Base-by-base conservation (phyloP, 495 filamentous ascomycete genomes). In the Neurospora sp. region DNA sequence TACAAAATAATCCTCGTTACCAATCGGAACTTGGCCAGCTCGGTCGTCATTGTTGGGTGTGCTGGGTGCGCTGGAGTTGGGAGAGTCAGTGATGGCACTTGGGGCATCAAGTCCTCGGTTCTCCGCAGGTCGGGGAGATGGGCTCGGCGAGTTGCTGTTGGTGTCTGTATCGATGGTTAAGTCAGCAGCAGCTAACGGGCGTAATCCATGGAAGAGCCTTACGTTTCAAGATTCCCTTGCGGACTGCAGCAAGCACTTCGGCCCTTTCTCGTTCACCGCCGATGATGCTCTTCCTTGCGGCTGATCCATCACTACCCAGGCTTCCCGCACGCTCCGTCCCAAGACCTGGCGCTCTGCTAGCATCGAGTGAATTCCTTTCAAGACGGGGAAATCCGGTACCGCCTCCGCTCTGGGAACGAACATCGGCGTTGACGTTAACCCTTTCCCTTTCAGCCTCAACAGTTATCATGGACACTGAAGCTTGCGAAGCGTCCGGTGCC, bases 171-270 rank as follows among this genome's bases (percentile, higher is more conserved):
- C 41, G 39, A 70, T n/a, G 76, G 75, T 38, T 5, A 27, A 27
- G 54, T 44, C 73, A n/a, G 69, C 37, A 69, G 11, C 14, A 6
- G 1, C 4, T 14, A 37, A n/a, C 12, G 62, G 1, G 70, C 16
- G n/a, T 18, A 73, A 1, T 62, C 54, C 54, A 62, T 9, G 11
- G 11, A 44, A 31, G n/a, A 12, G 40, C 86, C 92, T 75, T 87
- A 96, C 94, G 92, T 81, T 99, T 99, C 59, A 99, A 81, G 62
- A 99, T 99, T 20, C 96, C 95, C 81, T 95, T 97, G 75, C 92
- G 92, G 18, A 98, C 91, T 11, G 93, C 91, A 20, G 94, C 93
- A 48, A 98, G 87, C 20, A 97, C 91, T 78, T 97, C 94, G 2
- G 94, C 93, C 70, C 96, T 90, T 78, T 99, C 96, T 78, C 86